These are phyloP conservation scores for Alternaria tenuissima DNA, from an alignment of 2,329 filamentous ascomycete genomes.

Conservation along the genomic window DNA sequence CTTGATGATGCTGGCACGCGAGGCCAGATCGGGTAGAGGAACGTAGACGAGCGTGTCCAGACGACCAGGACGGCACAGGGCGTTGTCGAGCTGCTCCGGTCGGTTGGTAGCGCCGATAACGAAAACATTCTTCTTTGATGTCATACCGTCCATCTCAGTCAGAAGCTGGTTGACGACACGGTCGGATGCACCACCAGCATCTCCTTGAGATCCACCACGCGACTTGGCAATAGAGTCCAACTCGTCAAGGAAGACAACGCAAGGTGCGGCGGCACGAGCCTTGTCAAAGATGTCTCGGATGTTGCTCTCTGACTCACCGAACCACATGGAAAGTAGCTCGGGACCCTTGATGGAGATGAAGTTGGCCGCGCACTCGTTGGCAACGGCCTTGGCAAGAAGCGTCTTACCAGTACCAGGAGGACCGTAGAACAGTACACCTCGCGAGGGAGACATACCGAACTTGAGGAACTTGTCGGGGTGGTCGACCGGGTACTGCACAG, in stretches of 20 bases:
- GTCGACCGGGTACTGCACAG: conserved; percentile 98
- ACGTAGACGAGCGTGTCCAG: conserved; percentile 99
- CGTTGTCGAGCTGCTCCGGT: conserved; percentile 97
- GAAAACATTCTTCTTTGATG: conserved; percentile 99
- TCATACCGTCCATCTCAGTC: conserved; percentile 99
- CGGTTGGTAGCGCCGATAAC: conserved; percentile 99
- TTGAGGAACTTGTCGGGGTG: conserved; percentile 99
- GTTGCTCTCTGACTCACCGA: conserved; percentile 99
- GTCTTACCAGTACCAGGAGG: conserved; percentile 99
- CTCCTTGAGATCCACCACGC: conserved; percentile 93
- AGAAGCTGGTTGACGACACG: conserved; percentile 99
- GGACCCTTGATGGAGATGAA: conserved; percentile 99
- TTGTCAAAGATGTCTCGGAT: conserved; percentile 99
- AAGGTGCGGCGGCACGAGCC: conserved; percentile 95
- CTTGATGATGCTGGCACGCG: conserved; percentile 87
- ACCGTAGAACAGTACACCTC: conserved; percentile 98
- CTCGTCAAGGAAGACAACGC: conserved; percentile 98
- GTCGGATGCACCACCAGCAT: conserved; percentile 97
- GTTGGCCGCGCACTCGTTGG: conserved; percentile 99
- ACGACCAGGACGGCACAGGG: conserved; percentile 97
- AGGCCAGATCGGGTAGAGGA: conserved; percentile 89
- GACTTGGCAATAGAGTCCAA: conserved; percentile 99
- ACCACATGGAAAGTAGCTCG: conserved; percentile 99
- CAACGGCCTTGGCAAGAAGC: conserved; percentile 97
- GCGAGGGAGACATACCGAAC: conserved; percentile 96